A percentile compares a stretch with the other conserved stretches of the same genome.
phyloP scores from a whole-genome alignment of 176 grass and related monocot species.

The Aegilops sharonensis region DNA sequence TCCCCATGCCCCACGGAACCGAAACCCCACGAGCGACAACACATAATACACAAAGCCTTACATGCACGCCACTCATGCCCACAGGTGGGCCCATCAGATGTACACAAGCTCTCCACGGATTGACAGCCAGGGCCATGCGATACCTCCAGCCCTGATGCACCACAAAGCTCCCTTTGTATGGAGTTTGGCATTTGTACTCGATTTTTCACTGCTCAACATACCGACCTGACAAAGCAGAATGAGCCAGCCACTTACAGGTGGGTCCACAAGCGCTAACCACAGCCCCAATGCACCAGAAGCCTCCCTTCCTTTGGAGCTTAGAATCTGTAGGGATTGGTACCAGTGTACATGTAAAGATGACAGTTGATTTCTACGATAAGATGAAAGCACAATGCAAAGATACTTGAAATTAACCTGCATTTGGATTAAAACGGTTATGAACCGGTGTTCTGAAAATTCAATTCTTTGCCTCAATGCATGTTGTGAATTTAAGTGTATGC shows the following conservation, averaged over 20 bases:
- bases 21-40: neutral
- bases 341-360: neutral
- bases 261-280: too few relatives aligned
- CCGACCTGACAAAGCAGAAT: too few relatives aligned
- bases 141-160: neutral
- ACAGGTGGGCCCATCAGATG: neutral
- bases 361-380: neutral
- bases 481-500: neutral
- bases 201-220: too few relatives aligned
- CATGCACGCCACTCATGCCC: neutral
- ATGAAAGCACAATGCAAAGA: slow-evolving; percentile 7
- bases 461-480: neutral
- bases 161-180: neutral
- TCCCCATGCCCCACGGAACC: neutral
- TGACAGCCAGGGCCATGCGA: neutral
- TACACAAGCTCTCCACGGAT: neutral
- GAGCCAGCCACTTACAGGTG: too few relatives aligned
- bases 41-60: neutral
- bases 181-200: too few relatives aligned
- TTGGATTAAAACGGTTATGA: neutral
- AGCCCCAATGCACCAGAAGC: too few relatives aligned
- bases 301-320: too few relatives aligned
- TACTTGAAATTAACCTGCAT: slow-evolving; percentile 4
- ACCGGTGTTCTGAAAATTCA: neutral
- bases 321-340: neutral